Evolutionary conservation across 176 grass and related monocot genomes (phyloP).

Genomic region (Phyllostachys edulis): DNA sequence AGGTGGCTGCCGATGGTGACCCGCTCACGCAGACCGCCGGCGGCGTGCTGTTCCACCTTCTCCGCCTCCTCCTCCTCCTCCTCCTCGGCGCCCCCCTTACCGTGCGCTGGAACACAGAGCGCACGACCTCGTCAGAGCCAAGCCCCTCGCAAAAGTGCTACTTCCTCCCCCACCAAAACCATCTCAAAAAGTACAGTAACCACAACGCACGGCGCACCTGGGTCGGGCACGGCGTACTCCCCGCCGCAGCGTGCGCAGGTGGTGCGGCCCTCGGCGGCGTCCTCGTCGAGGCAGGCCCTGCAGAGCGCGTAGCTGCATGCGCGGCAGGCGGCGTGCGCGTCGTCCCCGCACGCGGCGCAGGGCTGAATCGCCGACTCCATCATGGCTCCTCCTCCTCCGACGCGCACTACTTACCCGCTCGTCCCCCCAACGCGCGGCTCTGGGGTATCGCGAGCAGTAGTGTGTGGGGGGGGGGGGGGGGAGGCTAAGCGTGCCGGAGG

Average conservation of each 20-base stretch:
- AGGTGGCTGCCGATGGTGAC: conserved; percentile 50
- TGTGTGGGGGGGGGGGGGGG: not conserved
- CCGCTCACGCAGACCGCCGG: conserved; percentile 50
- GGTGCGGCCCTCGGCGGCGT: conserved; percentile 62
- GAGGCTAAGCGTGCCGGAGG: conserved; percentile 53
- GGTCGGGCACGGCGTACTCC: conserved; percentile 41
- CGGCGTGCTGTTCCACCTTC: conserved; percentile 16
- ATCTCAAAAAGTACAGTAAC: not conserved
- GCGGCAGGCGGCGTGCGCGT: conserved; percentile 71
- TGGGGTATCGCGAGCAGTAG: not conserved
- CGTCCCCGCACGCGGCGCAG: conserved; percentile 81
- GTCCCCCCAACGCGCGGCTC: conserved; percentile 16
- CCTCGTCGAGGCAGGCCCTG: conserved; percentile 78
- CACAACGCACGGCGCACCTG: conserved; percentile 37
- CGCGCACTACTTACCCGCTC: conserved; percentile 4
- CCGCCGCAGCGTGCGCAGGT: conserved; percentile 71
- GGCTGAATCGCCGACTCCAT: conserved; percentile 52
- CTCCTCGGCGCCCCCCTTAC: conserved; percentile 9
- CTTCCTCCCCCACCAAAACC: not conserved
- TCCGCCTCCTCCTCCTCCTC: conserved; percentile 45
- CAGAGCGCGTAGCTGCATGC: conserved; percentile 85
- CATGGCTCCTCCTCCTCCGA: conserved; percentile 20
- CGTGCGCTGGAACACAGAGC: conserved; percentile 29
- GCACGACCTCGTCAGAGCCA: not conserved
- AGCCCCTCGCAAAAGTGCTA: not conserved